Conservation (phyloP, 768 basidiomycete species). For the Xerocomus spinulosus region DNA sequence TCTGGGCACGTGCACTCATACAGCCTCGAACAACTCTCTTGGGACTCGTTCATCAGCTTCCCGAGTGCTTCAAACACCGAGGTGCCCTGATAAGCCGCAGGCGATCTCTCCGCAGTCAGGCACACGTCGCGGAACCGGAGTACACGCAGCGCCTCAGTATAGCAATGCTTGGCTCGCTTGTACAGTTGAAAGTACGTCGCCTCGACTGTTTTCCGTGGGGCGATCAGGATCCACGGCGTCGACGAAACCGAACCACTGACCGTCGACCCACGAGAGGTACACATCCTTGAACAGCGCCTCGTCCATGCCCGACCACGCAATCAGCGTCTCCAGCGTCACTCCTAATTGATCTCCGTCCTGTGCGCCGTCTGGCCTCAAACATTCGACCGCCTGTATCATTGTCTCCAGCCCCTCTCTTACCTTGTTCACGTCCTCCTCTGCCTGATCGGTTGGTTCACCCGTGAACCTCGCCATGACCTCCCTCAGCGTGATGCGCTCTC, state of each 20-base stretch:
- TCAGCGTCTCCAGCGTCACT: constrained; percentile 72
- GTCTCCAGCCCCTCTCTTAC: constrained; percentile 46
- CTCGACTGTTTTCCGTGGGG: constrained; percentile 45
- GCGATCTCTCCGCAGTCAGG: constrained; percentile 36
- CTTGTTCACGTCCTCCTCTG: constrained; percentile 38
- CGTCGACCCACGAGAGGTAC: constrained; percentile 77
- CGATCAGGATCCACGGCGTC: background rate
- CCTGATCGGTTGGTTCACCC: constrained; percentile 38
- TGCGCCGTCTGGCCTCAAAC: constrained; percentile 43
- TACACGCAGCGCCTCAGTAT: constrained; percentile 76
- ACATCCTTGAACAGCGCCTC: constrained; percentile 55
- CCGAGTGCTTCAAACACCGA: constrained; percentile 53
- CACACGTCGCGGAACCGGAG: constrained; percentile 72
- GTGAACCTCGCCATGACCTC: constrained; percentile 60
- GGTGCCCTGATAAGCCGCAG: constrained; percentile 12
- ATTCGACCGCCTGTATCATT: constrained; percentile 46
- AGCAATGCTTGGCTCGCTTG: constrained; percentile 77
- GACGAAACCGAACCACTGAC: constrained; percentile 37
- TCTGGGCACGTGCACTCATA: constrained; percentile 82
- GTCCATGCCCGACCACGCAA: constrained; percentile 54
- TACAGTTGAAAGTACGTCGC: constrained; percentile 78
- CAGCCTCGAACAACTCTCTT: constrained; percentile 59
- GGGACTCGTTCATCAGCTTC: constrained; percentile 72
- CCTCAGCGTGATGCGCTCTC: constrained; percentile 54
- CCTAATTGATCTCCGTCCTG: constrained; percentile 47